A percentile compares a stretch with the other conserved stretches of the same genome.
Conservation (phyloP, 2,329 filamentous ascomycete genomes). For the Diplodia sapinea region DNA sequence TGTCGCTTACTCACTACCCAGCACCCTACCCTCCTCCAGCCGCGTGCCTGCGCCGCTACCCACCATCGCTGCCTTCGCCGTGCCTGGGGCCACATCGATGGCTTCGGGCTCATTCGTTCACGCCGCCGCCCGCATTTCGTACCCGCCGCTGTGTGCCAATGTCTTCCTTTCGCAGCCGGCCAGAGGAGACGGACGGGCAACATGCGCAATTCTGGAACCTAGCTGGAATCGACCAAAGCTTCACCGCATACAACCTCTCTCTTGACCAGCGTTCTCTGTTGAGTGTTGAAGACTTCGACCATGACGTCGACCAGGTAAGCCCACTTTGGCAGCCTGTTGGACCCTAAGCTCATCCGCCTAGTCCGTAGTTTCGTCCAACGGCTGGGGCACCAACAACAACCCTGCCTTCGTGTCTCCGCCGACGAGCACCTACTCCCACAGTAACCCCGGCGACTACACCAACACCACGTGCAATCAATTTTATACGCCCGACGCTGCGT, state of each 20-base stretch:
- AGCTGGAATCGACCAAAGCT: not conserved
- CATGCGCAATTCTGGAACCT: not conserved
- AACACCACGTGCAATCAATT: not conserved
- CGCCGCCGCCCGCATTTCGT: not conserved
- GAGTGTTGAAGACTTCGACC: not conserved
- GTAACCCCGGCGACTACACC: not conserved
- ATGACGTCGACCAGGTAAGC: constrained; percentile 7
- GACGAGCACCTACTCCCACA: not conserved
- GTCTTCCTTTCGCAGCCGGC: not conserved
- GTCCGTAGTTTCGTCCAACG: constrained; percentile 5
- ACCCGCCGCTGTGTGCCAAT: constrained; percentile 7
- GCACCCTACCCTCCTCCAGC: not conserved
- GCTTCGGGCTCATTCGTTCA: constrained; percentile 6
- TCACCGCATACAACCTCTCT: not conserved
- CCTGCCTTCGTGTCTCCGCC: not conserved
- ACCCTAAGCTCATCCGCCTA: not conserved
- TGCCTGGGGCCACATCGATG: constrained; percentile 16
- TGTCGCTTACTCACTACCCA: not conserved
- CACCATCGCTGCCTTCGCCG: constrained; percentile 10
- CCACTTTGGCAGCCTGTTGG: not conserved
- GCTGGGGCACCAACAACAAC: not conserved
- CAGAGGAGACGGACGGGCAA: not conserved
- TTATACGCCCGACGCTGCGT: not conserved
- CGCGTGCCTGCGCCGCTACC: not conserved
- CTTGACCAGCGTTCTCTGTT: not conserved